Base-by-base conservation (phyloP, 2,329 filamentous ascomycete genomes). In the Leptographium procerum region DNA sequence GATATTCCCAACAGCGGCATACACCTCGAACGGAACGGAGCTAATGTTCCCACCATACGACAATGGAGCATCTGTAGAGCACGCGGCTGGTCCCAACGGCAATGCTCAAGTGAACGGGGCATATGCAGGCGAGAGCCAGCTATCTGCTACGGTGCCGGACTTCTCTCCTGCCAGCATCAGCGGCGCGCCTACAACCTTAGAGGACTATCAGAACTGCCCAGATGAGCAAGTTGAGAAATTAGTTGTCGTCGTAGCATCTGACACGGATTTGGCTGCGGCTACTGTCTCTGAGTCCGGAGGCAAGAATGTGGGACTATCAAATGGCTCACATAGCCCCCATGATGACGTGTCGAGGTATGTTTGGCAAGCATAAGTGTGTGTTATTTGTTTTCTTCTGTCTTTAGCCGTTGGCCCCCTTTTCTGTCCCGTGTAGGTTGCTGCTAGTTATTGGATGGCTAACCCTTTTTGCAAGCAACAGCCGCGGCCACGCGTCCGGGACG, bases 141-240 rank as follows among this genome's bases (percentile, higher is more conserved):
- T 86, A 29, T 86, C 83, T 34, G 83, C 83, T n/a, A 72, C 78
- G 24, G 84, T 85, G 2, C 81, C 83, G 0, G 83, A 85, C 61
- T 86, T 86, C 64, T 77, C 79, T 9, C 81, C 81, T 16, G 61
- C 65, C 11, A 61, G 61, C 9, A 6, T 43, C 13, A 36, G 45
- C 24, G 62, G 65, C 26, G 63, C 64, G 1, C 60, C 62, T 0
- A 62, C 67, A 9, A 69, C 66, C 1, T 55, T 71, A 48, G 67
- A 70, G 43, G 65, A 65, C 55, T 68, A 68, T 60, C 68, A 68
- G 43, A 69, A 66, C 14, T 66, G 67, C 55, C 63, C 67, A 1
- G 68, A 71, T 56, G 64, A 66, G 29, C 63, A 68, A 28, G 65
- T 69, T 40, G 66, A 68, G 13, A 67, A 68, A 34, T 57, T 69